These are phyloP conservation scores for Gomphus sp. DNA, from an alignment of 1,284 basidiomycete species.

Conservation along the genomic window DNA sequence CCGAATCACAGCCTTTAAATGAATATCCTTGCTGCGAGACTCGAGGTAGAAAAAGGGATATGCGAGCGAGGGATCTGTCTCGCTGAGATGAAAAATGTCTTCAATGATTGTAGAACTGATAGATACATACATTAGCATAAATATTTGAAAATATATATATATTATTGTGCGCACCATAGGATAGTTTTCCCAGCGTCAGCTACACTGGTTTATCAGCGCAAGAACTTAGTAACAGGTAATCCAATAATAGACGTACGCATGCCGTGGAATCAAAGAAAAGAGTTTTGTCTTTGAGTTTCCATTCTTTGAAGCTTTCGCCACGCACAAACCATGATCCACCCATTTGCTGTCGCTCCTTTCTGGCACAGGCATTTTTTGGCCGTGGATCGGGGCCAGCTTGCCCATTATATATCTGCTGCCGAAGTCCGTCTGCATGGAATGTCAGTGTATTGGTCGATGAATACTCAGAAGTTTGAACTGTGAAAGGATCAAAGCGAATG, in stretches of 20 bases:
- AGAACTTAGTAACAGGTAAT: not conserved
- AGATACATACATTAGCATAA: not conserved
- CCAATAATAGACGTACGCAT: not conserved
- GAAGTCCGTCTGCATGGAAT: too few relatives aligned
- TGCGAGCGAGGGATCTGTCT: not conserved
- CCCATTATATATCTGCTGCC: too few relatives aligned
- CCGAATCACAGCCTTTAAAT: not conserved
- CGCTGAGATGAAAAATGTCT: not conserved
- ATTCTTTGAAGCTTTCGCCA: too few relatives aligned
- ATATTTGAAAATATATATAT: not conserved
- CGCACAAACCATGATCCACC: too few relatives aligned
- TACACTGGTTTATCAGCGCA: not conserved
- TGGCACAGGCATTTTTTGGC: too few relatives aligned
- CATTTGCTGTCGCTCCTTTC: too few relatives aligned
- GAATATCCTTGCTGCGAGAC: not conserved
- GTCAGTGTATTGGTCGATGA: too few relatives aligned
- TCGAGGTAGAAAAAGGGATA: not conserved
- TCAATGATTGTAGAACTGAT: not conserved
- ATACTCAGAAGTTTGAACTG: too few relatives aligned
- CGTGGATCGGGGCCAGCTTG: too few relatives aligned
- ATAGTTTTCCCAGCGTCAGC: not conserved
- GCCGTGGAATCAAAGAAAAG: too few relatives aligned
- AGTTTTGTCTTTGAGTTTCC: too few relatives aligned
- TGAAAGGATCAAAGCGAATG: too few relatives aligned
- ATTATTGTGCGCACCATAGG: not conserved